These are phyloP conservation scores for Asterella californica DNA, from an alignment of 225 moss, liverwort and hornwort genomes.

Conservation along the genomic window DNA sequence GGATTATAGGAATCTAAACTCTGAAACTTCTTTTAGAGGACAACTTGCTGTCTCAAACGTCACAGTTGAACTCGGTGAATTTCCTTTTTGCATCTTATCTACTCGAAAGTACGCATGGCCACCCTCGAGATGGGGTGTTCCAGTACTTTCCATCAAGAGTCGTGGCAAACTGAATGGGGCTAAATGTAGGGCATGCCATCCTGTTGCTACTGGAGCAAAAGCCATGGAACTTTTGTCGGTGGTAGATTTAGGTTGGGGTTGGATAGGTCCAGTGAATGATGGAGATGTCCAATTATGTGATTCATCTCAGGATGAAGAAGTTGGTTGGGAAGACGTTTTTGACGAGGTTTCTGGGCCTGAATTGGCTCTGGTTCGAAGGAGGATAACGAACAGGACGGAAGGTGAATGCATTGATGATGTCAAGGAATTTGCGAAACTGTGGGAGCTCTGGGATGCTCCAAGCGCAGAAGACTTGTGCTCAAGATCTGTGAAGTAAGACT, in stretches of 20 bases:
- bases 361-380: slow-evolving; percentile 27
- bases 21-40: slow-evolving; percentile 71
- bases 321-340: slow-evolving; percentile 60
- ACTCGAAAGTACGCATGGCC: slow-evolving; percentile 74
- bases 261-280: slow-evolving; percentile 51
- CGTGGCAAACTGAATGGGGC: slow-evolving; percentile 78
- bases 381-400: slow-evolving; percentile 23
- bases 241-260: slow-evolving; percentile 64
- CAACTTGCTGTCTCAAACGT: slow-evolving; percentile 59
- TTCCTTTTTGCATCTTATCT: slow-evolving; percentile 79
- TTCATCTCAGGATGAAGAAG: slow-evolving; percentile 45
- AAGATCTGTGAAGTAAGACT: not conserved
- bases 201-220: slow-evolving; percentile 37
- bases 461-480: slow-evolving; percentile 15
- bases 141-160: slow-evolving; percentile 69
- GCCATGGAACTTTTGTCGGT: slow-evolving; percentile 47
- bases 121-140: slow-evolving; percentile 58
- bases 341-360: slow-evolving; percentile 54
- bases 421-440: slow-evolving; percentile 27
- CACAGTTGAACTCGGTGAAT: slow-evolving; percentile 22
- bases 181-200: slow-evolving; percentile 78
- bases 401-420: slow-evolving; percentile 32
- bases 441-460: slow-evolving; percentile 44
- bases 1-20: slow-evolving; percentile 61
- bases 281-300: slow-evolving; percentile 76